Conservation (phyloP, 2,329 filamentous ascomycete genomes). For the Nemania sp. region DNA sequence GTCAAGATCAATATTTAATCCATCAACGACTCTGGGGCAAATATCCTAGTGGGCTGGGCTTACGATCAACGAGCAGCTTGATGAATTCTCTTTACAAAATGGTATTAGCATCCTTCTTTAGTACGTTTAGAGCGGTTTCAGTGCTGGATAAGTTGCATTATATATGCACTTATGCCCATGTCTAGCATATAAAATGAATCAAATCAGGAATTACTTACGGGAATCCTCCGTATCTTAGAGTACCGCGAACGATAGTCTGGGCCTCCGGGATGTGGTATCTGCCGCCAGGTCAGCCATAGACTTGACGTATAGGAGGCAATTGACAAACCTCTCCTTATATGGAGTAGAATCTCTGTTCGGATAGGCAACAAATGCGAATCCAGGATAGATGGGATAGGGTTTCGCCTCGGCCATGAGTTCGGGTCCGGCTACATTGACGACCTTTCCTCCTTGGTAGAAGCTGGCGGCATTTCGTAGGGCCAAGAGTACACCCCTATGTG, state of each 20-base stretch:
- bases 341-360: slow-evolving; percentile 90
- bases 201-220: slow-evolving; percentile 57
- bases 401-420: slow-evolving; percentile 90
- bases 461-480: slow-evolving; percentile 88
- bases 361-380: slow-evolving; percentile 89
- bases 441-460: slow-evolving; percentile 83
- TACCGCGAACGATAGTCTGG: slow-evolving; percentile 85
- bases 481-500: slow-evolving; percentile 81
- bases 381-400: slow-evolving; percentile 88
- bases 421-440: slow-evolving; percentile 67
- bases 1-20: not conserved
- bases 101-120: slow-evolving; percentile 5
- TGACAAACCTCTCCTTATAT: slow-evolving; percentile 76
- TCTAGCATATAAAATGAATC: not conserved
- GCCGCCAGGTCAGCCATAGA: slow-evolving; percentile 11
- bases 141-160: not conserved
- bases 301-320: too few species aligned
- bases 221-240: slow-evolving; percentile 89
- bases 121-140: not conserved
- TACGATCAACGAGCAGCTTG: slow-evolving; percentile 81
- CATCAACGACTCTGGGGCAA: not conserved
- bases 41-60: not conserved
- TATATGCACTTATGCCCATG: not conserved
- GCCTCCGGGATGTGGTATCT: slow-evolving; percentile 90
- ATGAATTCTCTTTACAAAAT: slow-evolving; percentile 72